Conservation (phyloP, 495 filamentous ascomycete genomes). For the Collariella sp. region DNA sequence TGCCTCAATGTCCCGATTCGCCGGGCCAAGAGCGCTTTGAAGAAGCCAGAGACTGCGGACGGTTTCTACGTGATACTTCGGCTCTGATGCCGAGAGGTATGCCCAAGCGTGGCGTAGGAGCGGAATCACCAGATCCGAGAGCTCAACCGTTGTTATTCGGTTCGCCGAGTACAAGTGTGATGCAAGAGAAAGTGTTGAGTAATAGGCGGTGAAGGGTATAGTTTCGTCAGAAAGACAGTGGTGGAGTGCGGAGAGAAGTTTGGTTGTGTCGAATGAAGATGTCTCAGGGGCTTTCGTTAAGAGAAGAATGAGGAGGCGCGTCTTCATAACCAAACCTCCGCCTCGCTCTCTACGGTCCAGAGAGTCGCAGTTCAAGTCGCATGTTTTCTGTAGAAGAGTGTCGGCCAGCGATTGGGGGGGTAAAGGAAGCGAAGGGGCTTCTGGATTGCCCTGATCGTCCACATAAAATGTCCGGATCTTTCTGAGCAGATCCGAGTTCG, state of each 20-base stretch:
- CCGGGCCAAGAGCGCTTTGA: conserved; percentile 49
- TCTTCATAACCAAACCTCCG: conserved; percentile 34
- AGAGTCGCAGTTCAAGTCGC: conserved; percentile 43
- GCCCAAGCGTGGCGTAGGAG: conserved; percentile 67
- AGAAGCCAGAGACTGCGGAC: conserved; percentile 79
- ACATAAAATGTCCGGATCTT: conserved; percentile 58
- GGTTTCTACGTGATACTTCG: conserved; percentile 88
- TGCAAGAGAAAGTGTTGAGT: conserved; percentile 53
- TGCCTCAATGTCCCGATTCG: conserved; percentile 60
- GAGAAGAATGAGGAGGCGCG: conserved; percentile 48
- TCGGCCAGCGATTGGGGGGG: conserved; percentile 46
- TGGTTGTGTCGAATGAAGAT: conserved; percentile 43
- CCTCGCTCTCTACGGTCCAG: conserved; percentile 31
- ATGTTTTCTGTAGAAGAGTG: conserved; percentile 54
- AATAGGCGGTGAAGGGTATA: conserved; percentile 43
- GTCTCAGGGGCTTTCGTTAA: conserved; percentile 48
- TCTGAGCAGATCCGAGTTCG: conserved; percentile 48
- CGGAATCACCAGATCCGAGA: conserved; percentile 57
- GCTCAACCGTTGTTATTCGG: conserved; percentile 46
- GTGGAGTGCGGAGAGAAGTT: conserved; percentile 50
- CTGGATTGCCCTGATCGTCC: conserved; percentile 46
- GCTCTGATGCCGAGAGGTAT: conserved; percentile 68
- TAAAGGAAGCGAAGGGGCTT: conserved; percentile 48
- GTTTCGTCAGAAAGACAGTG: conserved; percentile 28
- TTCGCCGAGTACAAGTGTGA: conserved; percentile 54